Conservation (phyloP, 176 grass and related monocot genomes). For the Alloteropsis semialata region DNA sequence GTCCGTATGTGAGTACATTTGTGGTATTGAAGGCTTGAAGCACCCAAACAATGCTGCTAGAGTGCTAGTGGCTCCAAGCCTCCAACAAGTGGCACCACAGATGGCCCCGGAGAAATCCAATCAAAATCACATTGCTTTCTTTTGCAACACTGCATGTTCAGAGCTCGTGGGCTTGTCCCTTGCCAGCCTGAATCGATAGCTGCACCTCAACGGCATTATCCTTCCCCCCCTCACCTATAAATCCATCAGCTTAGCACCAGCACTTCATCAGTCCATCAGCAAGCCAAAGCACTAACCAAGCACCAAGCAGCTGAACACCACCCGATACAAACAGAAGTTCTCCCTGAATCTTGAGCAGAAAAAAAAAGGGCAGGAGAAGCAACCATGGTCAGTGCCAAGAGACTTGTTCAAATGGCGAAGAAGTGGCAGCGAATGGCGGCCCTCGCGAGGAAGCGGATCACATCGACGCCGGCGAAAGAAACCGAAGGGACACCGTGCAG, state of each 20-base stretch:
- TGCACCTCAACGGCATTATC: neutral
- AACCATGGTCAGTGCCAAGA: neutral
- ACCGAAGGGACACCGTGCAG: neutral
- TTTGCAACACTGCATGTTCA: conserved; percentile 26
- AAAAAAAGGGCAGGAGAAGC: neutral
- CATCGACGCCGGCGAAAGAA: neutral
- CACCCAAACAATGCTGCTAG: no score
- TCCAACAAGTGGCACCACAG: neutral
- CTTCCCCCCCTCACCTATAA: neutral
- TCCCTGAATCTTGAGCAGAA: neutral
- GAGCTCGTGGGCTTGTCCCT: conserved; percentile 31
- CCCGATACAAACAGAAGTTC: neutral
- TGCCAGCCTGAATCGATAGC: conserved; percentile 11
- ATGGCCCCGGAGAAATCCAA: neutral
- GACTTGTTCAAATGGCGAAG: neutral
- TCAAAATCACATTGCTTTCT: neutral
- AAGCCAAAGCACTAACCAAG: neutral
- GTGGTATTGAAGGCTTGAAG: no score
- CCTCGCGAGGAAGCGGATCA: conserved; percentile 4
- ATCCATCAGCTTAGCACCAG: neutral
- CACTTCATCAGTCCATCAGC: neutral
- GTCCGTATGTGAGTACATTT: no score
- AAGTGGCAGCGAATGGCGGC: neutral
- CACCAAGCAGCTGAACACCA: neutral
- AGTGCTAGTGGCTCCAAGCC: neutral